These are phyloP conservation scores for Fraxinus greggii DNA, from an alignment of 305 asterid species.

Conservation along the genomic window DNA sequence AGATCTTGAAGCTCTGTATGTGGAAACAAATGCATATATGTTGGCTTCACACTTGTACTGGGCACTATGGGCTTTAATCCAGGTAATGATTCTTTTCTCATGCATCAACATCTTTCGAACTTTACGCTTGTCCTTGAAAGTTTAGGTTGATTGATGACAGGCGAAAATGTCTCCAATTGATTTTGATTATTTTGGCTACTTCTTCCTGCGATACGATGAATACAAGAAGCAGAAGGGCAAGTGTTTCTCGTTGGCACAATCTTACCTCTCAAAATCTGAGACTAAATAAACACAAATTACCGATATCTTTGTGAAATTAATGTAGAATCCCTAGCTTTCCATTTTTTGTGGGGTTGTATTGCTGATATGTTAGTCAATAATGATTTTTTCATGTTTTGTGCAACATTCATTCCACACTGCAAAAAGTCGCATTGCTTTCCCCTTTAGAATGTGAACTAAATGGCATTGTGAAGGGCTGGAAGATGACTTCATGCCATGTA, in stretches of 20 bases:
- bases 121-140: conserved; percentile 11
- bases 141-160: conserved; percentile 38
- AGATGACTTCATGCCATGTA: background rate
- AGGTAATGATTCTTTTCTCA: conserved; percentile 41
- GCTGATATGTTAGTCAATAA: background rate
- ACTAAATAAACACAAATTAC: conserved; percentile 20
- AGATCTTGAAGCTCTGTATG: conserved; percentile 64
- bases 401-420: background rate
- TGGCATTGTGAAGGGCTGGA: background rate
- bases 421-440: background rate
- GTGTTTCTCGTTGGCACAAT: conserved; percentile 42
- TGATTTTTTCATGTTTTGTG: background rate
- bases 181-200: conserved; percentile 79
- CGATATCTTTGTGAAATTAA: background rate
- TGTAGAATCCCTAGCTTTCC: background rate
- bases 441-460: background rate
- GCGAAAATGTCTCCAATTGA: conserved; percentile 92
- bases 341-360: background rate
- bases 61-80: conserved; percentile 95
- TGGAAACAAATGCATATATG: conserved; percentile 70
- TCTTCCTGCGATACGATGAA: conserved; percentile 71
- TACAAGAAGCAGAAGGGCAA: conserved; percentile 68
- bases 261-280: conserved; percentile 32
- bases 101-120: background rate
- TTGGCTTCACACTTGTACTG: conserved; percentile 82